Base-by-base conservation (phyloP, 2,329 filamentous ascomycete species). In the Cladophialophora exuberans region DNA sequence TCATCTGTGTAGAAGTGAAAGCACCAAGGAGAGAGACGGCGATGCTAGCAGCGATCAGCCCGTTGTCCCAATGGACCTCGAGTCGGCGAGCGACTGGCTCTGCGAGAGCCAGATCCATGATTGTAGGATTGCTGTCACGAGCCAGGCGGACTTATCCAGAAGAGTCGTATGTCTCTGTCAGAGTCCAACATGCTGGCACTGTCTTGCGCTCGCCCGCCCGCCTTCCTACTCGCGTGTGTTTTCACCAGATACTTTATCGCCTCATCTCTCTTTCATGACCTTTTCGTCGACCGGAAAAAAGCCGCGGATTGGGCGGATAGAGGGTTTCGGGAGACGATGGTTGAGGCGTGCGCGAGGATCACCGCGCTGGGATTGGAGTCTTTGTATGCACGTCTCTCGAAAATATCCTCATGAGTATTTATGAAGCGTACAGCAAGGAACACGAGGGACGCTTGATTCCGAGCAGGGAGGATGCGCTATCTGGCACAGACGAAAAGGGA, bases 1-100 rank as follows among this genome's bases (percentile, higher is more conserved):
- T 66, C 49, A 69, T 62, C 43, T 69, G 67, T 9, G 67, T 69
- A 5, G 67, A 65, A 3, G 67, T 69, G 44, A 69, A 69, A 20
- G 66, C 65, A 11, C 67, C 67, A 2, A 69, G 57, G 4, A 69
- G 63, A 2, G 66, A 68, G 18, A 69, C 65, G 20, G 65, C 67
- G 42, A 69, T 66, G 28, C 66, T 68, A 11, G 67, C 67, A 7
- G 61, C 61, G 20, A 69, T 66, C 39, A 69, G 49, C 4, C 59
- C 57, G 35, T 31, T 41, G 43, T 69, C 66, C 67, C 67, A 69
- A 51, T 57, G 56, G 25, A 62, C 62, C 45, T 65, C 56, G 23
- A 66, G 54, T 36, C 54, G 58, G 33, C 62, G 56, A 25, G 64
- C 17, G 4, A 38, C 44, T 22, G 35, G 25, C 36, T 52, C 43